Percentiles rank a stretch among this genome's conserved stretches.
Evolutionary conservation across 768 basidiomycete genomes (phyloP).

Genomic region (Amanita subjunquillea): DNA sequence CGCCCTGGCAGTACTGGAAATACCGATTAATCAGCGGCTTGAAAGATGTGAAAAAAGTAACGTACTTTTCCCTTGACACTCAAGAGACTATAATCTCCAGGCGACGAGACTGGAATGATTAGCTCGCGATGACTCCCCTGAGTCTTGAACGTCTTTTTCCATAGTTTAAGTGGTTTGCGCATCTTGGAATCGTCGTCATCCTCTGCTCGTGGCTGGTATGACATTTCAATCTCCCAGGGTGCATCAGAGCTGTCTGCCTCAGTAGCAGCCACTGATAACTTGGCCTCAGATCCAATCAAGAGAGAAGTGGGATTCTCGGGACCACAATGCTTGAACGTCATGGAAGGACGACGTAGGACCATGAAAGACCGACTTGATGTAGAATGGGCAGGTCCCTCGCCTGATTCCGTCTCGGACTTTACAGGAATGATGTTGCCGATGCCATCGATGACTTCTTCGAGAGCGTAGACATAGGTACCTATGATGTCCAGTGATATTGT

Average conservation of each 20-base stretch:
- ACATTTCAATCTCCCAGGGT: conserved; percentile 56
- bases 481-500: conserved; percentile 49
- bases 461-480: conserved; percentile 60
- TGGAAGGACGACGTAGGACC: conserved; percentile 60
- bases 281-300: conserved; percentile 57
- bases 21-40: conserved; percentile 6
- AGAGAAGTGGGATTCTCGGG: conserved; percentile 61
- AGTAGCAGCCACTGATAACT: conserved; percentile 40
- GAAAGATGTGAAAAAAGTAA: background rate
- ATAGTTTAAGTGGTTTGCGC: conserved; percentile 39
- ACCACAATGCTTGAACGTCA: conserved; percentile 68
- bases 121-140: conserved; percentile 32
- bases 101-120: conserved; percentile 39
- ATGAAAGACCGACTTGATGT: conserved; percentile 50
- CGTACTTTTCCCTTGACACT: conserved; percentile 61
- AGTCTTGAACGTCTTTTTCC: conserved; percentile 54
- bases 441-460: conserved; percentile 79
- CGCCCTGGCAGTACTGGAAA: conserved; percentile 62
- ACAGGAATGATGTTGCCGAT: conserved; percentile 65
- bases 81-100: conserved; percentile 71
- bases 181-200: conserved; percentile 23
- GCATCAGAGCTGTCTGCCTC: conserved; percentile 53
- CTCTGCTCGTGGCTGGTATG: conserved; percentile 41
- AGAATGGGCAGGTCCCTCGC: conserved; percentile 22
- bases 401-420: conserved; percentile 18